Conservation (phyloP, 768 basidiomycete species). For the Lactifluus hygrophoroides region DNA sequence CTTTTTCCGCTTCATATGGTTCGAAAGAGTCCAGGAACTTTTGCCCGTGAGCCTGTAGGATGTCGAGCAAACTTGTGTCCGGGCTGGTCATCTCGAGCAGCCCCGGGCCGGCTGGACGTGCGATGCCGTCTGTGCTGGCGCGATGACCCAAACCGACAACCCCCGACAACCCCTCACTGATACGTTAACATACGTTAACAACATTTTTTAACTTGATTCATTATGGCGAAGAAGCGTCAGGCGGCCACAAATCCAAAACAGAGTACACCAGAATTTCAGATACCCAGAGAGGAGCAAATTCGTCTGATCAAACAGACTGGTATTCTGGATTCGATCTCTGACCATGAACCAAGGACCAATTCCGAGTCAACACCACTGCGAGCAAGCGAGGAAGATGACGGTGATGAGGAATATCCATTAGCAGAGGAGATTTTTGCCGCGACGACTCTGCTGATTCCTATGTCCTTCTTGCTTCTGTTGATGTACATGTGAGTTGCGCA, state of each 20-base stretch:
- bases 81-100: conserved; percentile 14
- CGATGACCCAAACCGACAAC: too few relatives aligned
- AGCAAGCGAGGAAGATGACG: conserved; percentile 11
- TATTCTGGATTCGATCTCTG: conserved; percentile 35
- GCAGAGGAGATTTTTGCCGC: conserved; percentile 67
- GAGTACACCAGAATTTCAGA: background rate
- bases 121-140: too few relatives aligned
- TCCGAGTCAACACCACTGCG: background rate
- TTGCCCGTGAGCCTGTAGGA: conserved; percentile 40
- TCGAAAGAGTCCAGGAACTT: conserved; percentile 38
- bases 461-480: conserved; percentile 63
- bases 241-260: background rate
- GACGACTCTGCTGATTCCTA: conserved; percentile 57
- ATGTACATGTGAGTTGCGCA: conserved; percentile 72
- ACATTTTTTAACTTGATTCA: background rate
- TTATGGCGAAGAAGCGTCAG: conserved; percentile 11
- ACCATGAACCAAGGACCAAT: background rate
- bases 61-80: conserved; percentile 29
- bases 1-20: conserved; percentile 22
- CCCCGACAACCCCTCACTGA: too few relatives aligned
- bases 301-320: conserved; percentile 17
- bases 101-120: background rate
- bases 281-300: conserved; percentile 18
- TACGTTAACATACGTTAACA: background rate
- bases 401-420: conserved; percentile 36